A percentile compares a stretch with the other conserved stretches of the same genome.
Conservation (phyloP, 140 eudicot genomes). For the Cichorium intybus region DNA sequence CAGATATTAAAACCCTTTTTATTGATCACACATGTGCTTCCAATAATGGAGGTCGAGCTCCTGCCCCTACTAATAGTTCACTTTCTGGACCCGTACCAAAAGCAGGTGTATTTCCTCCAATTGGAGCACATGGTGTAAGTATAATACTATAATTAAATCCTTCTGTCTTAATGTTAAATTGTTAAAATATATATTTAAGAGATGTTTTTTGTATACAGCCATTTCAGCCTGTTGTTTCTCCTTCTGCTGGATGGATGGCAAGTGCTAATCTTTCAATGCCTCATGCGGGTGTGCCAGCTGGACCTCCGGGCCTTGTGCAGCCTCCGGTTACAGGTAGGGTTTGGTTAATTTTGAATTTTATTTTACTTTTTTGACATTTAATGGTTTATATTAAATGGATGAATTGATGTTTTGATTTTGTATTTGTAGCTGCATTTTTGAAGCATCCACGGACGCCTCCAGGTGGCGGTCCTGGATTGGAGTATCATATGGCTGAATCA, state of each 20-base stretch:
- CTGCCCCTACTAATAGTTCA: slow-evolving; percentile 57
- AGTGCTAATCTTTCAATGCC: slow-evolving; percentile 63
- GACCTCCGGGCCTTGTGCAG: slow-evolving; percentile 77
- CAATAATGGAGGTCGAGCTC: slow-evolving; percentile 62
- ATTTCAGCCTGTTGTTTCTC: slow-evolving; percentile 80
- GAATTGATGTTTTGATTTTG: not conserved
- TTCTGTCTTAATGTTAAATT: not conserved
- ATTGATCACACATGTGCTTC: slow-evolving; percentile 71
- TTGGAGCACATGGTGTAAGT: slow-evolving; percentile 85
- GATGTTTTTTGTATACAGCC: slow-evolving; percentile 38
- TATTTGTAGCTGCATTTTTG: slow-evolving; percentile 55
- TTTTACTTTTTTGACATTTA: not conserved
- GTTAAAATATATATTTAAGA: slow-evolving; percentile 8
- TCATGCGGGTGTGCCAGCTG: slow-evolving; percentile 65
- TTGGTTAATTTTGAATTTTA: not conserved
- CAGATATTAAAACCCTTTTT: slow-evolving; percentile 82
- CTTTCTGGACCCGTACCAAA: slow-evolving; percentile 64
- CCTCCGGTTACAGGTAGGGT: slow-evolving; percentile 58
- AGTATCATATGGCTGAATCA: slow-evolving; percentile 76
- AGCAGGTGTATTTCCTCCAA: slow-evolving; percentile 73
- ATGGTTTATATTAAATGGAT: not conserved
- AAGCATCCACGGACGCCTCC: slow-evolving; percentile 80
- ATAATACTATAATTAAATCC: not conserved
- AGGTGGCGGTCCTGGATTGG: slow-evolving; percentile 68
- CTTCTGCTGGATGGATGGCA: slow-evolving; percentile 92